These are phyloP conservation scores for Syzygium grande DNA, from an alignment of 345 rosid species.

Conservation along the genomic window DNA sequence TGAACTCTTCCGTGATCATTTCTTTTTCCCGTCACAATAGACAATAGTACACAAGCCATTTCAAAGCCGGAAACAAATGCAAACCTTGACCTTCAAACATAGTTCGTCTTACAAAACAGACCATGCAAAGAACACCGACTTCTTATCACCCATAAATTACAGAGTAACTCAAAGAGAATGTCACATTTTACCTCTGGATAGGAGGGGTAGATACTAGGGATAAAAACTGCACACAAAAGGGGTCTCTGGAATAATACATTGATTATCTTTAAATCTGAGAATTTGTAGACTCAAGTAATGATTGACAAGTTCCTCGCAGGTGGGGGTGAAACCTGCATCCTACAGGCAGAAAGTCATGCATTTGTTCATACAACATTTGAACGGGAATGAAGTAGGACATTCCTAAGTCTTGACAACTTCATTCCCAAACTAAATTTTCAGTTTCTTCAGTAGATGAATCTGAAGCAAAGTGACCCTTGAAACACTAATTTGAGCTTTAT, in stretches of 20 bases:
- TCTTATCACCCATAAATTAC: neutral
- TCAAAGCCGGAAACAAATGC: neutral
- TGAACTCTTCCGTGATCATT: neutral
- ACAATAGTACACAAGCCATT: neutral
- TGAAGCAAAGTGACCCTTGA: neutral
- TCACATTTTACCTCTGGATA: neutral
- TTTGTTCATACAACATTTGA: neutral
- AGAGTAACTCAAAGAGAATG: neutral
- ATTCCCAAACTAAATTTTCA: neutral
- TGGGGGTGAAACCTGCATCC: neutral
- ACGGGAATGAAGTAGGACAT: neutral
- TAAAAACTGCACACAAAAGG: neutral
- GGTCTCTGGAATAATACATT: neutral
- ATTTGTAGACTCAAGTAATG: neutral
- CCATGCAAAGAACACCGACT: neutral
- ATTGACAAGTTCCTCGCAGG: neutral
- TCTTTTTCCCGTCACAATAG: neutral
- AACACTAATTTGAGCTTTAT: neutral
- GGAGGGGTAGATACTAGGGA: neutral
- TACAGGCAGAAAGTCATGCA: neutral
- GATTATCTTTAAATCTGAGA: neutral
- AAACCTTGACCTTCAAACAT: neutral
- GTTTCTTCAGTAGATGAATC: neutral
- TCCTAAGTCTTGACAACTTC: neutral
- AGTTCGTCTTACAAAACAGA: neutral